phyloP scores from a whole-genome alignment of 306 rosid species.

The Purshia tridentata region DNA sequence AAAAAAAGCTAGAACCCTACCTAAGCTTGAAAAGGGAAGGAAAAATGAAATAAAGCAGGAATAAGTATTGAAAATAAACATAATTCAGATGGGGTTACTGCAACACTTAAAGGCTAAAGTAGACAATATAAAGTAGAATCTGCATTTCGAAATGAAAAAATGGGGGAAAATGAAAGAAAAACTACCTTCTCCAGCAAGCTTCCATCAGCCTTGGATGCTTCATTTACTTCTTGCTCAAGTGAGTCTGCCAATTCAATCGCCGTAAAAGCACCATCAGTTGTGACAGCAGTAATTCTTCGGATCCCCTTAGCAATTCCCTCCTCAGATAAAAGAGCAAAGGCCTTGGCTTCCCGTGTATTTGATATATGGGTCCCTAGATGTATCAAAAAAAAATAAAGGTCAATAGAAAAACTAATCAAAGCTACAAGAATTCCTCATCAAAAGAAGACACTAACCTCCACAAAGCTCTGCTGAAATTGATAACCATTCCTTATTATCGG shows the following conservation, averaged over 20 bases:
- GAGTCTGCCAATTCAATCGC: conserved; percentile 61
- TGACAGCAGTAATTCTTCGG: conserved; percentile 95
- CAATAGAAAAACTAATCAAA: conserved; percentile 23
- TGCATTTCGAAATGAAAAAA: not conserved
- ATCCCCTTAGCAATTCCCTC: conserved; percentile 97
- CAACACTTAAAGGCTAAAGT: not conserved
- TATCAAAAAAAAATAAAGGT: conserved; percentile 29
- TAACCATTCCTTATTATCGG: conserved; percentile 66
- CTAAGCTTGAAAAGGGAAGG: not conserved
- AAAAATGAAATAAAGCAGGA: not conserved
- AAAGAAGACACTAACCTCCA: conserved; percentile 59
- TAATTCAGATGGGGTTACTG: not conserved
- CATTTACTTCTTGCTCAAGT: conserved; percentile 74
- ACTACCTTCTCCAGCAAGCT: conserved; percentile 81
- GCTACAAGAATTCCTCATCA: conserved; percentile 18
- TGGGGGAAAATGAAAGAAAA: not conserved
- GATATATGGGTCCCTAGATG: conserved; percentile 82
- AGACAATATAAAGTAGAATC: not conserved
- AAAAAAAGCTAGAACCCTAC: not conserved
- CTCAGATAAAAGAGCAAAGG: conserved; percentile 91
- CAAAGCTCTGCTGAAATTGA: conserved; percentile 86
- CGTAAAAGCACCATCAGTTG: conserved; percentile 63
- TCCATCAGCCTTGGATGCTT: conserved; percentile 64
- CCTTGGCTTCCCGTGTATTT: conserved; percentile 90
- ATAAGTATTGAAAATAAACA: not conserved